Evolutionary conservation across 495 filamentous ascomycete genomes (phyloP).

Genomic region (Penicillium atrosanguineum): DNA sequence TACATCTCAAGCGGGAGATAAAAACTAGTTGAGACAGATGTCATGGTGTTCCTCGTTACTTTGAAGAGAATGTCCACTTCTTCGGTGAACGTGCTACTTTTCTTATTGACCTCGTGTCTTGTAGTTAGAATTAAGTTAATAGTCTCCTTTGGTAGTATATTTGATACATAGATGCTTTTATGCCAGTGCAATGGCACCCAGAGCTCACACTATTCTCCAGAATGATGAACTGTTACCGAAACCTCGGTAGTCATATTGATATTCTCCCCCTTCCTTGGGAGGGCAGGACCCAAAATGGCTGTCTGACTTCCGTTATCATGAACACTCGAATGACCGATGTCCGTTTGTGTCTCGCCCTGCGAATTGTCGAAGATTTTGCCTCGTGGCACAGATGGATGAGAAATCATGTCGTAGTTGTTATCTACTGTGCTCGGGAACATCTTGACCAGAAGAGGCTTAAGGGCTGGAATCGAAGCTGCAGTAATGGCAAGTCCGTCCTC

Average conservation of each 20-base stretch:
- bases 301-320: slow-evolving; percentile 12
- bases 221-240: slow-evolving; percentile 9
- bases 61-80: too few relatives aligned
- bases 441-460: slow-evolving; percentile 14
- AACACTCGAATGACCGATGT: slow-evolving; percentile 12
- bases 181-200: background rate
- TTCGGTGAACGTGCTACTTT: too few relatives aligned
- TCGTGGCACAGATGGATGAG: slow-evolving; percentile 1
- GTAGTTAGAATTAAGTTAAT: too few relatives aligned
- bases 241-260: slow-evolving; percentile 22
- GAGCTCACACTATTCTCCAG: background rate
- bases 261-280: slow-evolving; percentile 3
- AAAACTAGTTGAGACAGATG: too few relatives aligned
- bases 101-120: too few relatives aligned
- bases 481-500: slow-evolving; percentile 23
- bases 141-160: background rate
- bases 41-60: too few relatives aligned
- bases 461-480: slow-evolving; percentile 16
- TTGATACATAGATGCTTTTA: background rate
- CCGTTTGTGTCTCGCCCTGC: slow-evolving; percentile 13
- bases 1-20: too few relatives aligned
- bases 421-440: slow-evolving; percentile 13
- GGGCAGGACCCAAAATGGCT: slow-evolving; percentile 4
- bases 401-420: slow-evolving; percentile 18
- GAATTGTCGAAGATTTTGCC: slow-evolving; percentile 16